Base-by-base conservation (phyloP, 2,329 filamentous ascomycete genomes). In the Hymenotorrendiella dingleyae region DNA sequence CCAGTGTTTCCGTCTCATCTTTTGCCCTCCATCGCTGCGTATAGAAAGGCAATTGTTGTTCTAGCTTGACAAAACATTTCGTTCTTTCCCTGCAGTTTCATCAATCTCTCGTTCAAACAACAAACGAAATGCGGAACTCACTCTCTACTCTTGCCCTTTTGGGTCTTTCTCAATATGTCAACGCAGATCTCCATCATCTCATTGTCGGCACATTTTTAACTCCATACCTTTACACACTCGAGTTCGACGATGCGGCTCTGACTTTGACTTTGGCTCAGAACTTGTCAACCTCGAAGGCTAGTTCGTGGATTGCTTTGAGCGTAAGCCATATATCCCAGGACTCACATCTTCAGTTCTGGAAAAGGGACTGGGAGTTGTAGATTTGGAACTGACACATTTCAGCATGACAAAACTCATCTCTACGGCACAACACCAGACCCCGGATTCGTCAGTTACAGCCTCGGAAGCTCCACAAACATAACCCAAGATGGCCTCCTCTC, bases 391-490 rank as follows among this genome's bases (percentile, higher is more conserved):
- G 17, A 29, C 36, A 23, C 16, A 22, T 43, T n/a, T n/a, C 35
- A 61, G 58, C 56, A 62, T 34, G 59, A 61, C 46, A 58, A 57
- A 30, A 61, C 52, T 28, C 59, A 55, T 30, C 37, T 62, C 1
- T 63, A 63, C 36, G 54, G 57, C 8, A 62, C 56, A 2, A 49
- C 54, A 11, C 41, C 52, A 1, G 16, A 43, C 9, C 57, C 57
- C 6, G 47, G 50, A 2, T 62, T 57, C 42, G 48, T 58, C 20
- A 57, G 54, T 45, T 62, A 60, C 45, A 49, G 52, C 24, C 22
- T 62, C 6, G 36, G 30, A 4, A 56, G 57, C 39, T 47, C 51
- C 14, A 46, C 29, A 12, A 28, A 48, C 22, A 55, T 62, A 29
- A 35, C 40, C 19, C 49, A 48, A 19, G 40, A 54, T 30, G 47